These are phyloP conservation scores for Graphilbum fragrans DNA, from an alignment of 2,329 filamentous ascomycete species.

Conservation along the genomic window DNA sequence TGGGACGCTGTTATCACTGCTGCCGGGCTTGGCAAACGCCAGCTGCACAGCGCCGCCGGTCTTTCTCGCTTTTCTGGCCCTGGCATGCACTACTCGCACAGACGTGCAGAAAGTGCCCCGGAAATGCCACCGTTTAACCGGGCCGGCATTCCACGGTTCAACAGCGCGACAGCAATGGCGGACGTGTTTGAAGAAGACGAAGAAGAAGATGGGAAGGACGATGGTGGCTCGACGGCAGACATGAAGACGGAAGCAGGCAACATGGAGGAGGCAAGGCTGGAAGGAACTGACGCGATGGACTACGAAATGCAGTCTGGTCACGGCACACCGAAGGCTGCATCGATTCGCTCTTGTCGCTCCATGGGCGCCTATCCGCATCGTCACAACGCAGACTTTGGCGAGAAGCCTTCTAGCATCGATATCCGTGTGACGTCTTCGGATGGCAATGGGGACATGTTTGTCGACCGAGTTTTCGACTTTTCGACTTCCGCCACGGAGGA, in stretches of 20 bases:
- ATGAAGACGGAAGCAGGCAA: neutral
- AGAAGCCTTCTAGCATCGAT: conserved; percentile 9
- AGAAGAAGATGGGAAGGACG: conserved; percentile 33
- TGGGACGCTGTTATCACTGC: conserved; percentile 55
- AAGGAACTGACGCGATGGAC: neutral
- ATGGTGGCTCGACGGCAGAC: no score
- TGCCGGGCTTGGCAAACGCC: conserved; percentile 45
- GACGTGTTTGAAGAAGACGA: conserved; percentile 83
- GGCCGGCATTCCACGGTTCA: conserved; percentile 47
- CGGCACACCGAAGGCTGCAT: neutral
- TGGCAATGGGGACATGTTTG: neutral
- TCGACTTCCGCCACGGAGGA: conserved; percentile 7
- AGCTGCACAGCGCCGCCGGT: conserved; percentile 67
- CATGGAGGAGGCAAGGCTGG: no score
- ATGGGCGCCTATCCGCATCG: conserved; percentile 2
- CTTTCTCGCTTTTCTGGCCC: conserved; percentile 56
- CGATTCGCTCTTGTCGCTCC: conserved; percentile 1
- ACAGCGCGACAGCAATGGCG: conserved; percentile 63
- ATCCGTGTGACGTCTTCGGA: conserved; percentile 11
- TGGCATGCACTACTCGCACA: conserved; percentile 61
- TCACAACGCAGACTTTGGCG: neutral
- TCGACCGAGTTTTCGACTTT: conserved; percentile 2
- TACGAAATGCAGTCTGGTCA: neutral
- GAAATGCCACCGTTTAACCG: conserved; percentile 66
- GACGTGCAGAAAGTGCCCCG: conserved; percentile 69